Evolutionary conservation across 305 asterid species (phyloP).

Genomic region (Fraxinus sp.): DNA sequence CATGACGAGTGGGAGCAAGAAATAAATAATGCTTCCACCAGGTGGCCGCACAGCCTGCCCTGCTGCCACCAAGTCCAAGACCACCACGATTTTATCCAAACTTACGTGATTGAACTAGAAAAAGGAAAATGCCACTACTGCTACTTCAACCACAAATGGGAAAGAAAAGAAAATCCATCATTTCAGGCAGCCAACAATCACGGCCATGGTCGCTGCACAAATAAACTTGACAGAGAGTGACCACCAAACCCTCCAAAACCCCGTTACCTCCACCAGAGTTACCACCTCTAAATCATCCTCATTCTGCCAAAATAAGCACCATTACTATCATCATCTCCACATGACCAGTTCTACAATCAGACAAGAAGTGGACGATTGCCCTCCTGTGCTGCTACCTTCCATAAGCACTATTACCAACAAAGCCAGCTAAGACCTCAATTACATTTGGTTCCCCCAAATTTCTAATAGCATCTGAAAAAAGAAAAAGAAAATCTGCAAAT

Average conservation of each 20-base stretch:
- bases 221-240: background rate
- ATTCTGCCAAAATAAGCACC: background rate
- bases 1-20: background rate
- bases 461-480: background rate
- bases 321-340: background rate
- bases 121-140: background rate
- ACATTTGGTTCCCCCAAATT: background rate
- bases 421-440: background rate
- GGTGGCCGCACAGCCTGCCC: background rate
- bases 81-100: background rate
- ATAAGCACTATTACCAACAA: background rate
- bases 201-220: background rate
- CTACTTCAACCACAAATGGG: background rate
- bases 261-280: background rate
- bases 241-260: background rate
- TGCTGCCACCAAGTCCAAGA: background rate
- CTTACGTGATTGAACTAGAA: background rate
- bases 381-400: background rate
- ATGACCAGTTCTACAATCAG: background rate
- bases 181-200: background rate
- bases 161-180: background rate
- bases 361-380: background rate
- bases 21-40: background rate
- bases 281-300: background rate
- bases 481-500: background rate